A percentile compares a stretch with the other conserved stretches of the same genome.
Evolutionary conservation across 768 basidiomycete genomes (phyloP).

Genomic region (Austroboletus eburneus): DNA sequence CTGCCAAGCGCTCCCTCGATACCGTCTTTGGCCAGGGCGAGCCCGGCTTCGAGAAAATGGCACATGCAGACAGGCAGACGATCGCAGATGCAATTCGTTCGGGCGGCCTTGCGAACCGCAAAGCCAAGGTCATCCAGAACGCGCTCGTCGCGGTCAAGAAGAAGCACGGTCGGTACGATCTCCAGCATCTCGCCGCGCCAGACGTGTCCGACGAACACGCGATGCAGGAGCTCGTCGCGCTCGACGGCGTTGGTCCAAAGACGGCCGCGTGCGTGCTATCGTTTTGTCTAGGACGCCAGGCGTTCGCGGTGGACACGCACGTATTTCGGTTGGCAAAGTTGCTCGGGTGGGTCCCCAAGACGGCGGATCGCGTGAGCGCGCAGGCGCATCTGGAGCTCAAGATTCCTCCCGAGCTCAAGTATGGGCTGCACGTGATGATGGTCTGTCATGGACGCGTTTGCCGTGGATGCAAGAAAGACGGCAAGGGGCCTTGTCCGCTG

Average conservation of each 20-base stretch:
- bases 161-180: slow-evolving; percentile 49
- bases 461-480: slow-evolving; percentile 46
- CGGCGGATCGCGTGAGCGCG: slow-evolving; percentile 45
- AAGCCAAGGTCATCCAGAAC: slow-evolving; percentile 51
- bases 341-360: slow-evolving; percentile 38
- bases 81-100: slow-evolving; percentile 48
- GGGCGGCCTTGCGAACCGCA: slow-evolving; percentile 59
- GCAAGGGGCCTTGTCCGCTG: slow-evolving; percentile 31
- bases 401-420: slow-evolving; percentile 51
- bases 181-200: slow-evolving; percentile 46
- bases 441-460: slow-evolving; percentile 53
- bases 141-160: slow-evolving; percentile 40
- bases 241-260: slow-evolving; percentile 58
- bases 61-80: slow-evolving; percentile 35
- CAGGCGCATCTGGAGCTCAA: slow-evolving; percentile 55
- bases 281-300: slow-evolving; percentile 56
- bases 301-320: slow-evolving; percentile 64
- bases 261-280: slow-evolving; percentile 60
- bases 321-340: slow-evolving; percentile 52
- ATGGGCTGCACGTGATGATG: slow-evolving; percentile 56
- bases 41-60: slow-evolving; percentile 45
- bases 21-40: slow-evolving; percentile 43
- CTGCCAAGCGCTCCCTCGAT: slow-evolving; percentile 49
- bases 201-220: slow-evolving; percentile 41
- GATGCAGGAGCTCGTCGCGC: slow-evolving; percentile 54